Conservation (phyloP, 2,329 filamentous ascomycete species). For the Periconia digitata region DNA sequence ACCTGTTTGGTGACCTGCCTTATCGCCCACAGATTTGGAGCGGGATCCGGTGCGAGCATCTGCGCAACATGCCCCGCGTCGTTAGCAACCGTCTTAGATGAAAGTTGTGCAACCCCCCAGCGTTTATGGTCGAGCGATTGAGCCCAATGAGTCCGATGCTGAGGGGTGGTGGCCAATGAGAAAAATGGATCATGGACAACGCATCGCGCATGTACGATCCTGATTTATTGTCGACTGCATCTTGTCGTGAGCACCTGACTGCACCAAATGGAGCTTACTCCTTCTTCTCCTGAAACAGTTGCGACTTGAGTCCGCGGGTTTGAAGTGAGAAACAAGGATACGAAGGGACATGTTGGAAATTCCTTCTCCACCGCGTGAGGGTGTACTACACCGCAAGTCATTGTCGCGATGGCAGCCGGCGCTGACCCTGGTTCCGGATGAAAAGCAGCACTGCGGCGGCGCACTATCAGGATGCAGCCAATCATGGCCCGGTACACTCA, state of each 20-base stretch:
- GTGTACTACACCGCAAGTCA: constrained; percentile 21
- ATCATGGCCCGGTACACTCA: not conserved
- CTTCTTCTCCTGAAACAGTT: not conserved
- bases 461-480: constrained; percentile 1
- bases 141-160: constrained; percentile 28
- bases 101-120: too few species aligned
- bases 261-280: not conserved
- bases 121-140: too few species aligned
- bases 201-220: constrained; percentile 12
- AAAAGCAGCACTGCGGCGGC: not conserved
- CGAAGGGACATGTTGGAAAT: not conserved
- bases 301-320: too few species aligned
- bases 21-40: constrained; percentile 16
- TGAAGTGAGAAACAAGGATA: not conserved
- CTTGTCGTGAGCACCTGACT: constrained; percentile 35
- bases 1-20: constrained; percentile 1
- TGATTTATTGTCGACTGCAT: constrained; percentile 20
- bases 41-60: constrained; percentile 7
- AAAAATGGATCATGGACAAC: not conserved
- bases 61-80: constrained; percentile 7
- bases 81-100: too few species aligned
- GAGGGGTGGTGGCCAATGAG: constrained; percentile 8
- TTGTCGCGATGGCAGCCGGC: constrained; percentile 2
- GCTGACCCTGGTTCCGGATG: constrained; percentile 3
- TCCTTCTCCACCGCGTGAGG: not conserved